These are phyloP conservation scores for Lycium barbarum DNA, from an alignment of 257 asterid species.

Conservation along the genomic window DNA sequence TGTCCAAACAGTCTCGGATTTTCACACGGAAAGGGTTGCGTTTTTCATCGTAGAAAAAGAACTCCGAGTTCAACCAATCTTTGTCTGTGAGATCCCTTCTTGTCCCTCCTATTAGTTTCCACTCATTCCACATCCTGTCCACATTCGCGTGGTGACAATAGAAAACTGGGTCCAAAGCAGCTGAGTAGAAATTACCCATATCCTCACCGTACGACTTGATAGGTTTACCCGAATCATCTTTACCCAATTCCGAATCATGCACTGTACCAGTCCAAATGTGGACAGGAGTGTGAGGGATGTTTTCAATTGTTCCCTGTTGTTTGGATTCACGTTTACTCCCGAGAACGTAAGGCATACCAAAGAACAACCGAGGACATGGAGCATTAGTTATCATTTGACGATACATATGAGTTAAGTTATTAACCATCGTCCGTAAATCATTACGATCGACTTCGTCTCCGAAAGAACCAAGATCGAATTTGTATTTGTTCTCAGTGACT, in stretches of 20 bases:
- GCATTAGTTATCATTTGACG: conserved; percentile 34
- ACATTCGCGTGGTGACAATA: conserved; percentile 34
- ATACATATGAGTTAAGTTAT: conserved; percentile 35
- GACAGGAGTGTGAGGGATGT: conserved; percentile 32
- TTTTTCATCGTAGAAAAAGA: conserved; percentile 62
- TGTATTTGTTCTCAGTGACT: not conserved
- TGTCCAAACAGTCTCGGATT: conserved; percentile 42
- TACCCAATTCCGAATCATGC: not conserved
- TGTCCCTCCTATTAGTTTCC: conserved; percentile 21
- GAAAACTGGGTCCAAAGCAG: conserved; percentile 27
- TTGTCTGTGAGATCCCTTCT: conserved; percentile 41
- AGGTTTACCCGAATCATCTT: not conserved
- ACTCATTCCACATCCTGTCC: conserved; percentile 24
- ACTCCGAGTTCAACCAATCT: conserved; percentile 51
- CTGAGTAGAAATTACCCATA: conserved; percentile 12
- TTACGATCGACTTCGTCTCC: not conserved
- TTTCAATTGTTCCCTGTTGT: conserved; percentile 37
- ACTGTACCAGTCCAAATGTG: conserved; percentile 28
- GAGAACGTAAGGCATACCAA: conserved; percentile 27
- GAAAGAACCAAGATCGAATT: conserved; percentile 21
- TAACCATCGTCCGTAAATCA: not conserved
- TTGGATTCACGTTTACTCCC: not conserved
- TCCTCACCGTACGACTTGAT: not conserved
- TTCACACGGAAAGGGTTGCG: conserved; percentile 50
- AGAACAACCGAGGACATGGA: not conserved